Conservation (phyloP, 306 rosid genomes). For the Trifolium dubium region DNA sequence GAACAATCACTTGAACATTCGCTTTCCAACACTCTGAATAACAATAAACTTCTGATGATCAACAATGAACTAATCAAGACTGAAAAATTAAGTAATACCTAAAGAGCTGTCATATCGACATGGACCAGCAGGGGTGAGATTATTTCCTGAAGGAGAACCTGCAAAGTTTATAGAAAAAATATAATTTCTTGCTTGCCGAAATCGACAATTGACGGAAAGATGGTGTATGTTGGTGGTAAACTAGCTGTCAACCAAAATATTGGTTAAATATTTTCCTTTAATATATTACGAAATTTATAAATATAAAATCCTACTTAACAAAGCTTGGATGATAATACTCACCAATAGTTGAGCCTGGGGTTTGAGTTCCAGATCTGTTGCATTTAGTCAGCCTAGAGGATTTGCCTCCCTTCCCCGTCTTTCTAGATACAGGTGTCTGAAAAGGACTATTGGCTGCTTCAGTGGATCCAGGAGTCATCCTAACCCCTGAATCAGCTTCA, state of each 20-base stretch:
- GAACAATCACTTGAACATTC: too few relatives aligned
- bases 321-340: constrained; percentile 42
- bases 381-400: constrained; percentile 73
- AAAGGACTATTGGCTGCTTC: constrained; percentile 58
- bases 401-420: constrained; percentile 72
- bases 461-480: constrained; percentile 57
- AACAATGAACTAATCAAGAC: constrained; percentile 26
- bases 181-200: constrained; percentile 12
- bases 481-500: constrained; percentile 73
- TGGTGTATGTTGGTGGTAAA: constrained; percentile 3
- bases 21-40: background rate
- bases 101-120: constrained; percentile 98
- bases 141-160: constrained; percentile 91
- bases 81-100: constrained; percentile 56
- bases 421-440: constrained; percentile 76
- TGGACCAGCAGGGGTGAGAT: constrained; percentile 92
- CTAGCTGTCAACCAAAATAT: constrained; percentile 10
- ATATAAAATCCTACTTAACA: constrained; percentile 28
- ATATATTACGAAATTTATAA: background rate
- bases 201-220: constrained; percentile 23
- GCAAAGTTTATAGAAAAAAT: constrained; percentile 45
- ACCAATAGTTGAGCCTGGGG: constrained; percentile 79
- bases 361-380: constrained; percentile 75
- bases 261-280: constrained; percentile 7
- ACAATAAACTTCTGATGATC: constrained; percentile 33